Base-by-base conservation (phyloP, 805 yeast species). In the Wickerhamiella brachini region DNA sequence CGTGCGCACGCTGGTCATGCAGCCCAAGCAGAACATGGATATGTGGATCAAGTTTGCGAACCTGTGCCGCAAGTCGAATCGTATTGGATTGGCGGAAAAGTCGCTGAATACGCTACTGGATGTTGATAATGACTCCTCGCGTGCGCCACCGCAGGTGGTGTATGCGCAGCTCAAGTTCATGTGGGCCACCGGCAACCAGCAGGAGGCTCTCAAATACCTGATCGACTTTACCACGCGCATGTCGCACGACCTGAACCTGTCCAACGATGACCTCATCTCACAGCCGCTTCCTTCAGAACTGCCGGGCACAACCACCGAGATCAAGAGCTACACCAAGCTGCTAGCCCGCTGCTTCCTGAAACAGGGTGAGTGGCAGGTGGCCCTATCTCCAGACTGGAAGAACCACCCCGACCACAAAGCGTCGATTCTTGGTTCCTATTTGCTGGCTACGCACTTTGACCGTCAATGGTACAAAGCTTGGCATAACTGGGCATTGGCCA, bases 401-500 rank as follows among this genome's bases (percentile, higher is more conserved):
- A 74, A 79, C 9, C 84, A 81, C 54, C 65, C 71, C 6, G 67
- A 61, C n/a, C 72, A 74, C 38, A 80, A 89, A 1, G 89, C 87
- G 44, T 83, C 89, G 1, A 87, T 93, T 56, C 69, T 93, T 53
- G 95, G 97, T 12, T 88, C 97, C 0, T 93, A 86, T 64, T 70
- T 93, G 51, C 72, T 93, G 56, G 97, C 98, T 0, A 90, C 98
- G 0, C 96, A 89, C 64, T 90, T 93, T 66, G 97, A 93, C 64
- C 74, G 78, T 37, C 76, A 78, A 22, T 93, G 98, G 96, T 93
- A 93, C 62, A 93, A 94, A 63, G 98, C 97, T 17, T 94, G 98
- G 98, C 99, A 93, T 65, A 90, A 88, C 62, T 93, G 99, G 99
- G 98, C 98, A 0, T 72, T 94, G 62, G 97, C 97, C 0, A 93